Evolutionary conservation across 1,284 basidiomycete genomes (phyloP), one percentile per base, ranked within the genome.

Genomic region (Pascua sp.): DNA sequence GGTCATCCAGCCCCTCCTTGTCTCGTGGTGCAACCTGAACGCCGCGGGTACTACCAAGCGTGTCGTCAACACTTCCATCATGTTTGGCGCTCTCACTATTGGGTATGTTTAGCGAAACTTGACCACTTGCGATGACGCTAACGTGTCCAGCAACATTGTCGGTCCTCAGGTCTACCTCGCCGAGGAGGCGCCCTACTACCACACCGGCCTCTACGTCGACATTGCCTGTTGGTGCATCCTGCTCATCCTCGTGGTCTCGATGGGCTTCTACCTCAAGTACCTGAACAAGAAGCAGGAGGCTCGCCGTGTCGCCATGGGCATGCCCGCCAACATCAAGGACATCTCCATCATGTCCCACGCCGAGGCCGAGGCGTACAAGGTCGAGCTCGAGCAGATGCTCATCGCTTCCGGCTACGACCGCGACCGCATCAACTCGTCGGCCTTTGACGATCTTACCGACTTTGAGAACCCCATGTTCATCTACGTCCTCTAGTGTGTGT

Each of bases 41-140:
- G 70, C 70, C 10, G 70, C 68, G 11, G 73, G 73, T 39, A 69
- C 68, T 12, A 75, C 73, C 54, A 75, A 75, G 58, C 69, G 68
- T 56, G 69, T 72, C 37, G 61, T 70, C 39, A 75, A 68, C 24
- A 71, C 70, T 17, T 67, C 69, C 15, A 68, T 52, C 46, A 60
- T 60, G 57, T 63, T 69, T 49, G 69, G 51, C 16, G 67, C 65
- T 24, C 61, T 68, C 10, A 69, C 66, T 16, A 50, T 68, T 49
- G 68, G 68, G 40, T 32, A 7, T 7, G 24, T 32, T 32, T 32
- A 32, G 24, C 24, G 4, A 32, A 32, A 3, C 24, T 32, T 32
- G 4, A n/a, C 24, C 3, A 32, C 24, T 32, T 32, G 24, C 24
- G 24, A 32, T 7, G 7, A 32, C 3, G 24, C 24, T 32, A 32